Evolutionary conservation across 305 asterid genomes (phyloP), one percentile per base, ranked within the genome.

Genomic region (Solanum hybrid): DNA sequence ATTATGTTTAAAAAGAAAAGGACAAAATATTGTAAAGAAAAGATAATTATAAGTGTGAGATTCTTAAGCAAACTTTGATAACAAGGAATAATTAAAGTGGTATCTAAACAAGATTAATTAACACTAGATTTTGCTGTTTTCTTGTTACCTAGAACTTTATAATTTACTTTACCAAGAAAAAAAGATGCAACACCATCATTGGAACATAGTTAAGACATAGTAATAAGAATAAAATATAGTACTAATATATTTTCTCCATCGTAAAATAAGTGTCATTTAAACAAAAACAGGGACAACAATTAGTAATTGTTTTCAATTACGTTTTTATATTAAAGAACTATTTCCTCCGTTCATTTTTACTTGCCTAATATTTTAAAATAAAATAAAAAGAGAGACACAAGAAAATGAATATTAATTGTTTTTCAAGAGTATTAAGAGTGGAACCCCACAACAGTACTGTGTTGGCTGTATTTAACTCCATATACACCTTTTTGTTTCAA

Each of bases 81-180:
- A 2, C 26, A 32, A 77, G 41, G 41, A 77, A 77, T 32, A 77
- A 57, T 57, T 57, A 57, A 77, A 75, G 80, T 75, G 37, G 11
- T 29, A 15, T 17, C 22, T 29, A 75, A 75, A 75, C 80, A 29
- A 75, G 37, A 27, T 73, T 73, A 5, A 73, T 75, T 75, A 75
- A 29, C 37, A 29, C 29, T 29, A 75, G 37, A 87, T 34, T 24
- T 11, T 38, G 24, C 5, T 38, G 22, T 79, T 81, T 81, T 81
- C 87, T 38, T 24, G n/a, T 7, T 38, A 81, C 65, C 78, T 72
- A 26, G 9, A 26, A 72, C 78, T 72, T 80, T 29, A 9, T 84
- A 73, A 77, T 45, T 38, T 80, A 91, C 94, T 70, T 89, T 81
- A 89, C 86, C 93, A 87, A 92, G 87, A 88, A 80, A 32, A 86